These are phyloP conservation scores for Phytophthora litchii DNA, from an alignment of 352 stramenopile species.

Conservation along the genomic window DNA sequence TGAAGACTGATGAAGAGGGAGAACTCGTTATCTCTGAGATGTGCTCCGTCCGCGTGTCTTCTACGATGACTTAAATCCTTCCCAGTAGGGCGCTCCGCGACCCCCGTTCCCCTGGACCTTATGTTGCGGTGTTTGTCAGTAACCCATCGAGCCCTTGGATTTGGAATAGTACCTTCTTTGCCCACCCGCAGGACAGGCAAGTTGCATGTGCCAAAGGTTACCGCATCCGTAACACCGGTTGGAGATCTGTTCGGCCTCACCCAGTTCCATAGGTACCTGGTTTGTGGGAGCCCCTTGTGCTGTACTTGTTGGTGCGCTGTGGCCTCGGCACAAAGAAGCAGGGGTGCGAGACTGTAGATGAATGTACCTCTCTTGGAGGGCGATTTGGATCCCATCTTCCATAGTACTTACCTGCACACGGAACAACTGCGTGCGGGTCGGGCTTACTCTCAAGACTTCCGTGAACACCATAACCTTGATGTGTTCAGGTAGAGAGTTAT, in stretches of 20 bases:
- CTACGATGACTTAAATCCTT: constrained; percentile 3
- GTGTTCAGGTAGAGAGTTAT: constrained; percentile 3
- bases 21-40: too few species aligned
- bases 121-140: constrained; percentile 1
- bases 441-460: neutral
- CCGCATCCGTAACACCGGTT: neutral
- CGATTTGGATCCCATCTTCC: neutral
- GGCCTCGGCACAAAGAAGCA: neutral
- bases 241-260: neutral
- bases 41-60: constrained; percentile 1
- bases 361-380: neutral
- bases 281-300: neutral
- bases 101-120: constrained; percentile 20
- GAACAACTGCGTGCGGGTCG: constrained; percentile 4
- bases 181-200: neutral
- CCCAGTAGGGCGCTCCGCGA: too few species aligned
- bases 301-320: neutral
- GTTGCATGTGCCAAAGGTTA: neutral
- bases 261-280: constrained; percentile 6
- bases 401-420: neutral
- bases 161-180: neutral
- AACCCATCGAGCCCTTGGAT: neutral
- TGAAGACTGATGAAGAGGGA: too few species aligned
- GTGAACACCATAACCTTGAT: neutral
- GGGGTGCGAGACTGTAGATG: neutral